Base-by-base conservation (phyloP, 176 grass and related monocot species). In the Saccharum officinarum region DNA sequence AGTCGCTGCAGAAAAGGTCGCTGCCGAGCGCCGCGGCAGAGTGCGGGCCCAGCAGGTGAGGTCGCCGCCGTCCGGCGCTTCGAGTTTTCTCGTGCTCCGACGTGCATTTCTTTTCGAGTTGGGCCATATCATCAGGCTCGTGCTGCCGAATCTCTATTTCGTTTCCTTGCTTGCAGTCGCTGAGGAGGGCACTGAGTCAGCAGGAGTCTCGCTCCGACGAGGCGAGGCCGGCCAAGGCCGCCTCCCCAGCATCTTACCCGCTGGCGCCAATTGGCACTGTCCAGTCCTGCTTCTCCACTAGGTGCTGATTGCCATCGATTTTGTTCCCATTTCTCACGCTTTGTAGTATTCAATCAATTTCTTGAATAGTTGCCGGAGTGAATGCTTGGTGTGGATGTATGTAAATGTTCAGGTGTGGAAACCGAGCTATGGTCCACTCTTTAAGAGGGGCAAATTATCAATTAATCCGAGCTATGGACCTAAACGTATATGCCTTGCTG, bases 221-320 rank as follows among this genome's bases (percentile, higher is more conserved):
- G 41, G 80, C 17, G 28, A 88, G 31, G 54, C 69, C 52, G 55
- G 42, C 6, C 31, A 80, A 68, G n/a, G 70, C 67, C 4, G 7
- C 65, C 3, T 13, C 46, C 1, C 23, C 79, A 23, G 15, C 33
- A 7, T 67, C 77, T 71, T 71, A 74, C 83, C 91, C 93, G 18
- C 95, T 95, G 93, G 69, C 76, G 37, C 81, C 96, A 4, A 98
- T 98, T 9, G 93, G 93, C 15, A 90, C 38, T 0, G 93, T 92
- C 45, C 80, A 83, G 67, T 98, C 96, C 40, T 98, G 96, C 82
- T 98, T 98, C 89, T 92, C 89, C 45, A 98, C 91, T 36, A 95
- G 96, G 96, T 98, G 73, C 77, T 66, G 66, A 8, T 12, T 94
- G 69, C 8, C 31, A 23, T 60, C 45, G 41, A 34, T 39, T 18